Evolutionary conservation across 208 protist genomes (phyloP).

Genomic region (Wallacemonas rigidus): DNA sequence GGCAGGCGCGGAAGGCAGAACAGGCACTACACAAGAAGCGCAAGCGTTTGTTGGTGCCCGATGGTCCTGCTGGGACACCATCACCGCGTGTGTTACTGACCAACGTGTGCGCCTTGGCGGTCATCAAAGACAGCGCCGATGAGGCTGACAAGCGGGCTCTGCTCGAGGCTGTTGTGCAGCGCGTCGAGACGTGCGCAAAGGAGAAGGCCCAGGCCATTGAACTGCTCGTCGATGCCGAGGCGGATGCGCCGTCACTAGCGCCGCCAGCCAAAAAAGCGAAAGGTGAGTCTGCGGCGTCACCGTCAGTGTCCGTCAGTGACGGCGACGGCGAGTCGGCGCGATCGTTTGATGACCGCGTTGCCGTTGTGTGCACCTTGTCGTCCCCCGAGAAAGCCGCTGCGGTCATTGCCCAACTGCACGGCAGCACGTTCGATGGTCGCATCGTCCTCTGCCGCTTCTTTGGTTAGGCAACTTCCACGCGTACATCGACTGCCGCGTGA

Average conservation of each 20-base stretch:
- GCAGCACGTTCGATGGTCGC: constrained; percentile 56
- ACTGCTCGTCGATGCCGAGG: constrained; percentile 52
- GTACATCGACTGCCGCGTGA: too few relatives aligned
- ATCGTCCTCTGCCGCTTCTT: constrained; percentile 68
- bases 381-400: constrained; percentile 49
- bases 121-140: constrained; percentile 22
- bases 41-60: constrained; percentile 50
- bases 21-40: constrained; percentile 64
- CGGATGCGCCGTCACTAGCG: background rate
- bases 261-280: constrained; percentile 4
- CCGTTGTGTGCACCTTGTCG: constrained; percentile 54
- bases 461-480: background rate
- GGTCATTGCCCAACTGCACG: constrained; percentile 65
- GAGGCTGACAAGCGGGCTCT: constrained; percentile 27
- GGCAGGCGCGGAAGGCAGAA: constrained; percentile 50
- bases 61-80: constrained; percentile 47
- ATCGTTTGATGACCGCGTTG: constrained; percentile 64
- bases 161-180: constrained; percentile 32
- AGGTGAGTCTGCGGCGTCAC: constrained; percentile 8
- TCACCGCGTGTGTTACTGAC: constrained; percentile 60
- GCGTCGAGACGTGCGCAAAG: constrained; percentile 42
- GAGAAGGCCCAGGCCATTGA: constrained; percentile 30
- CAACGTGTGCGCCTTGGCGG: constrained; percentile 45
- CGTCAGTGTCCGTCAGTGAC: background rate
- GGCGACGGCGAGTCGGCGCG: background rate